Conservation (phyloP, 192 early-diverging fungal species). For the Bifiguratus adelaidae region DNA sequence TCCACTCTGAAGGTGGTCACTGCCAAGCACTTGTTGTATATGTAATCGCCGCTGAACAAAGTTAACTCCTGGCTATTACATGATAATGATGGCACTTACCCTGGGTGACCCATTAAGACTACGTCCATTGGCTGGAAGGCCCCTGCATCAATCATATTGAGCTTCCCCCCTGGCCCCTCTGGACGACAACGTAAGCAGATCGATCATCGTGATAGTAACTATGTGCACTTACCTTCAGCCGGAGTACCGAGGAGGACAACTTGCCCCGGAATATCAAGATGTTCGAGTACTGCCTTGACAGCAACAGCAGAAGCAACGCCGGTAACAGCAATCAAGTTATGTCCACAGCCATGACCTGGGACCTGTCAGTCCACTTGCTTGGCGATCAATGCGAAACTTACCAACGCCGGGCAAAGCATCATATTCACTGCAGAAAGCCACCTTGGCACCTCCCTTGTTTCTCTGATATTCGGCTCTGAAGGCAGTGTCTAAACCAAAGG, state of each 20-base stretch:
- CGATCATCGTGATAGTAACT: too few relatives aligned
- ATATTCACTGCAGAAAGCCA: slow-evolving; percentile 42
- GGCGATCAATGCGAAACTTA: too few relatives aligned
- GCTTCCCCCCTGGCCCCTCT: too few relatives aligned
- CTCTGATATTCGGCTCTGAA: slow-evolving; percentile 61
- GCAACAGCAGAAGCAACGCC: slow-evolving; percentile 49
- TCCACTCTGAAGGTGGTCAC: slow-evolving; percentile 46
- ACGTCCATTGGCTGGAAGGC: too few relatives aligned
- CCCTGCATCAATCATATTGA: too few relatives aligned
- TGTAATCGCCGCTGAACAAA: too few relatives aligned
- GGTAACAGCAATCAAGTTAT: slow-evolving; percentile 60
- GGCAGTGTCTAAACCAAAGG: slow-evolving; percentile 57
- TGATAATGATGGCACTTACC: too few relatives aligned
- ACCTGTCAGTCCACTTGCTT: too few relatives aligned
- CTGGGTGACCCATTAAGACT: too few relatives aligned
- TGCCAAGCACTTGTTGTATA: too few relatives aligned
- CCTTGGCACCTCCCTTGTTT: slow-evolving; percentile 36
- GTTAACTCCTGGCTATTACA: too few relatives aligned
- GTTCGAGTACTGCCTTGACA: slow-evolving; percentile 23
- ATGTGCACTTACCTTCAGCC: slow-evolving; percentile 44
- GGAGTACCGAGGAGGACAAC: slow-evolving; percentile 59
- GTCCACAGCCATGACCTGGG: slow-evolving; percentile 53
- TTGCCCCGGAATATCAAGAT: slow-evolving; percentile 24
- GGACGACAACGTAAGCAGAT: too few relatives aligned
- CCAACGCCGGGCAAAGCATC: slow-evolving; percentile 68